These are phyloP conservation scores for Calvatia gigantea DNA, from an alignment of 768 basidiomycete species.

Conservation along the genomic window DNA sequence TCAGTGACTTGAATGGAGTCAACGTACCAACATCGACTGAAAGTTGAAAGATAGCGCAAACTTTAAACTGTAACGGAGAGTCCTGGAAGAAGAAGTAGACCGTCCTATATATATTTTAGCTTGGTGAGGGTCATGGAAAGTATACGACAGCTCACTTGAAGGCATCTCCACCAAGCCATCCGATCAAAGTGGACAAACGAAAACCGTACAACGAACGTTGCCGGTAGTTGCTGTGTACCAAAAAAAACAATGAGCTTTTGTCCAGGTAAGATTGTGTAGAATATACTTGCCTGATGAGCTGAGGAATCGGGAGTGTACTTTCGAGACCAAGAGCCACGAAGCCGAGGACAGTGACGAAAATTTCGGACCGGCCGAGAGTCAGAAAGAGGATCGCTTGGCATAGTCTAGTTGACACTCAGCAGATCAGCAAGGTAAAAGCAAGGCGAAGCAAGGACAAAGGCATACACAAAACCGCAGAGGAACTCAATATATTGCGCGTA, in stretches of 20 bases:
- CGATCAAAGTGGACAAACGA: conserved; percentile 74
- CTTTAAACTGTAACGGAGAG: conserved; percentile 78
- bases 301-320: conserved; percentile 84
- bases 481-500: conserved; percentile 83
- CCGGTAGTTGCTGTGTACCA: conserved; percentile 61
- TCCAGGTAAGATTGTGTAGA: neutral
- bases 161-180: conserved; percentile 80
- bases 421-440: neutral
- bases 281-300: conserved; percentile 64
- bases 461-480: conserved; percentile 74
- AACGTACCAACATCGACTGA: conserved; percentile 71
- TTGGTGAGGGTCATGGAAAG: conserved; percentile 1
- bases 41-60: conserved; percentile 80
- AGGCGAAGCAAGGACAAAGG: neutral
- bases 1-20: neutral
- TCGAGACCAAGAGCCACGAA: conserved; percentile 80
- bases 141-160: conserved; percentile 59
- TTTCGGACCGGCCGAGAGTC: conserved; percentile 60
- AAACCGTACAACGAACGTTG: conserved; percentile 83
- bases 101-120: conserved; percentile 41
- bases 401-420: conserved; percentile 34
- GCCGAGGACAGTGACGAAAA: conserved; percentile 63
- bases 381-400: conserved; percentile 72
- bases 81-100: conserved; percentile 75
- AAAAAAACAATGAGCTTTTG: conserved; percentile 3